Evolutionary conservation across 1,284 basidiomycete species (phyloP), one percentile per base, ranked within the genome.

Genomic region (Sporisorium exsertum): DNA sequence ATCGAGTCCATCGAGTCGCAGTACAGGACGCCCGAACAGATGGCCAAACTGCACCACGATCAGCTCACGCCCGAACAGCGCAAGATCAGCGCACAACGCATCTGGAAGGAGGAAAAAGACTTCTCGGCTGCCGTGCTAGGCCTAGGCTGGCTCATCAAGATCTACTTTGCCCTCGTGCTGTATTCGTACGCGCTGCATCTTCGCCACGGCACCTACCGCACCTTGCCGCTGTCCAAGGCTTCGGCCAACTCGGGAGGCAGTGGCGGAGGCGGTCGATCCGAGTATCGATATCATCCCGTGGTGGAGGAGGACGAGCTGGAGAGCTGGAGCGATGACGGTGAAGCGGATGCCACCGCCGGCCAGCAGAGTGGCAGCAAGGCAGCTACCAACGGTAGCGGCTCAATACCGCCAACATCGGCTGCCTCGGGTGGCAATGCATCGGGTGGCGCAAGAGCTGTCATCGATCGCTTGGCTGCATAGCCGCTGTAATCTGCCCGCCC

Each of bases 161-260:
- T 97, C 75, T 99, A 97, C 88, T 95, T 98, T 86, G 92, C 93
- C 42, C 87, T 93, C 33, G 87, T 96, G 42, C 88, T 99, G 37
- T 99, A 98, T 86, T 97, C 96, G 12, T 98, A 94, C 86, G 95
- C 95, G 3, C 88, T 91, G 1, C 96, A 98, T 86, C 91, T 99
- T 51, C 92, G 95, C 42, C 92, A 92, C 81, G 93, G 94, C 52
- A 93, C 94, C 15, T 98, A 97, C 85, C 92, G 93, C 79, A 88
- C 91, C 18, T 90, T 97, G 47, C 92, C 94, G 4, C 88, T 89
- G 22, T 88, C 88, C 29, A 86, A 84, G 56, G 73, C 81, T 12
- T 81, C 81, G 13, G 90, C 91, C 81, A 91, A 90, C 12, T 88
- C 89, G 8, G 77, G n/a, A n/a, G n/a, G n/a, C n/a, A n/a, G 58